A percentile compares a stretch with the other conserved stretches of the same genome.
Evolutionary conservation across 106 monocot genomes (phyloP).

Genomic region (Dendrobium chrysotoxum): DNA sequence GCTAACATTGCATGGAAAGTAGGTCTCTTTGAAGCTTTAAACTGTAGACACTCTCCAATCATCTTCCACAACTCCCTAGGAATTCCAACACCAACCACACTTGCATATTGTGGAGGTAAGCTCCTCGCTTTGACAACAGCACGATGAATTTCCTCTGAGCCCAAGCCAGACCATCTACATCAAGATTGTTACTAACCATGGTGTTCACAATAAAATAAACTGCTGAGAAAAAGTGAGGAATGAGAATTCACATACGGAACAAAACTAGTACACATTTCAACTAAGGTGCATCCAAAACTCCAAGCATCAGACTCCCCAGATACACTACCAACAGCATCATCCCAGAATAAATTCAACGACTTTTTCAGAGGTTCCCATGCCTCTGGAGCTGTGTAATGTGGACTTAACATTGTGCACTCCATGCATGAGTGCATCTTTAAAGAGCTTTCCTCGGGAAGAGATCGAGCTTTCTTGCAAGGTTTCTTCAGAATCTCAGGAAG

Average conservation of each 20-base stretch:
- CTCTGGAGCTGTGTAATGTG: constrained; percentile 93
- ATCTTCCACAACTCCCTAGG: constrained; percentile 98
- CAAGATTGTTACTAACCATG: constrained; percentile 1
- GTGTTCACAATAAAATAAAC: constrained; percentile 7
- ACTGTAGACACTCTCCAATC: constrained; percentile 96
- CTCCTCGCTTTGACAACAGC: constrained; percentile 72
- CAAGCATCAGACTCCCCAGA: constrained; percentile 91
- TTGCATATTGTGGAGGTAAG: constrained; percentile 88
- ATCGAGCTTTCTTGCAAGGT: constrained; percentile 52
- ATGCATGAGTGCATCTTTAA: constrained; percentile 75
- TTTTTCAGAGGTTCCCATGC: constrained; percentile 90
- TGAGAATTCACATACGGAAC: constrained; percentile 70
- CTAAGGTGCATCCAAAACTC: constrained; percentile 97
- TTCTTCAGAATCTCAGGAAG: constrained; percentile 91
- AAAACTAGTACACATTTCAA: constrained; percentile 99
- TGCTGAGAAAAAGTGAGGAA: constrained; percentile 2
- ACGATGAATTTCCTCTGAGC: constrained; percentile 77
- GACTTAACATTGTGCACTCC: constrained; percentile 87
- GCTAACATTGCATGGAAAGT: constrained; percentile 91
- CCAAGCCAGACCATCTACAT: constrained; percentile 90
- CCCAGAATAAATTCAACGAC: constrained; percentile 85
- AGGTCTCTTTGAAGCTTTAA: constrained; percentile 79
- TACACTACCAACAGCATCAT: constrained; percentile 76
- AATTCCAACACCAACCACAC: constrained; percentile 94
- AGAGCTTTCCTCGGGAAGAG: constrained; percentile 47